A percentile compares a stretch with the other conserved stretches of the same genome.
These are phyloP conservation scores for Excoecaria agallocha DNA, from an alignment of 345 rosid species.

Conservation along the genomic window DNA sequence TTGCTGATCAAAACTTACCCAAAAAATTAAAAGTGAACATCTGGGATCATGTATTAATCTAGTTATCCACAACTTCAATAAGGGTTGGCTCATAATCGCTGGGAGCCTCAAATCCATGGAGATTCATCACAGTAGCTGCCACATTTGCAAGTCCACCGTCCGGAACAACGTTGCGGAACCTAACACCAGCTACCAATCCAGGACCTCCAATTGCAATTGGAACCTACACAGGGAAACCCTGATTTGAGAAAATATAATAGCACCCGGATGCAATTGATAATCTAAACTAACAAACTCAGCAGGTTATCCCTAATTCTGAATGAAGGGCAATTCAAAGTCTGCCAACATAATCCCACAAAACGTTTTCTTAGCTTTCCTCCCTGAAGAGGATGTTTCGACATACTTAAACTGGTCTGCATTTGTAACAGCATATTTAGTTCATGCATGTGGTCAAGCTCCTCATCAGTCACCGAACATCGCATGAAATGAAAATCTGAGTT, in stretches of 20 bases:
- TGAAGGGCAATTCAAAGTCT: not conserved
- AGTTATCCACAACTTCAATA: slow-evolving; percentile 64
- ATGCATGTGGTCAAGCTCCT: not conserved
- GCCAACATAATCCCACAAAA: not conserved
- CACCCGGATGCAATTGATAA: too few species aligned
- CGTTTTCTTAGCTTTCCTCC: too few species aligned
- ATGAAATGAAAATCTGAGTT: too few species aligned
- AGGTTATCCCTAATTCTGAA: not conserved
- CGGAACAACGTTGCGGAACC: slow-evolving; percentile 66
- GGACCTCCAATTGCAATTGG: slow-evolving; percentile 98
- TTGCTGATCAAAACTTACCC: slow-evolving; percentile 4
- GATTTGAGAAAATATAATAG: too few species aligned
- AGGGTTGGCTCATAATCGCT: slow-evolving; percentile 78
- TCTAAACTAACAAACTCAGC: not conserved
- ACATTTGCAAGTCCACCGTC: slow-evolving; percentile 83
- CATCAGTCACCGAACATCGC: not conserved
- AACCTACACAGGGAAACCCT: slow-evolving; percentile 39
- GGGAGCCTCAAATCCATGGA: slow-evolving; percentile 87
- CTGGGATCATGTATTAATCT: not conserved
- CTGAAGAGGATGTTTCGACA: too few species aligned
- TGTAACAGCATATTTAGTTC: too few species aligned
- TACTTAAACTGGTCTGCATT: too few species aligned
- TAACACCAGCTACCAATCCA: slow-evolving; percentile 59
- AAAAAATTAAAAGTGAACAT: too few species aligned
- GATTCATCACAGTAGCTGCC: slow-evolving; percentile 94